These are phyloP conservation scores for Coemansia asiatica DNA, from an alignment of 192 early-diverging fungal species.

Conservation along the genomic window DNA sequence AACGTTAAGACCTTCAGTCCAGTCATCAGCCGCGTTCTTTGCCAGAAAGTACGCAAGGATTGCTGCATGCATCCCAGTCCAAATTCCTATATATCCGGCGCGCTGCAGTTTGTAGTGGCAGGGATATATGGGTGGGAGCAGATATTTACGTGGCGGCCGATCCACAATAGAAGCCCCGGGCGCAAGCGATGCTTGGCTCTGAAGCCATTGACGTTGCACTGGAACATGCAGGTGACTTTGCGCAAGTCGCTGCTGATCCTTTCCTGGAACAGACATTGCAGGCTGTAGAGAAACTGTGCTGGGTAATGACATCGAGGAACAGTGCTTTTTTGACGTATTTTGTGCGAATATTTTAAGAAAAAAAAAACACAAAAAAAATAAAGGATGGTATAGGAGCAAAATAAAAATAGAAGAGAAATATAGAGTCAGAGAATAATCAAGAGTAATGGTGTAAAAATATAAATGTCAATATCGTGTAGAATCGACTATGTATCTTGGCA, in stretches of 20 bases:
- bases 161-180: constrained; percentile 18
- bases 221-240: constrained; percentile 1
- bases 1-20: constrained; percentile 47
- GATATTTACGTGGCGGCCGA: constrained; percentile 29
- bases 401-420: background rate
- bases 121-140: constrained; percentile 51
- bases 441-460: background rate
- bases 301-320: background rate
- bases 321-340: background rate
- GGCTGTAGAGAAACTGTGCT: background rate
- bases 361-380: background rate
- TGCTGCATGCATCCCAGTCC: constrained; percentile 39
- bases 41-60: constrained; percentile 44
- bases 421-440: background rate
- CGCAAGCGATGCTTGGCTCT: constrained; percentile 22
- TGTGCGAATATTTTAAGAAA: background rate
- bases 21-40: constrained; percentile 23
- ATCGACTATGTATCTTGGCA: background rate
- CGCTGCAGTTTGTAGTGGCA: constrained; percentile 56
- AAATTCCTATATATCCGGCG: constrained; percentile 46
- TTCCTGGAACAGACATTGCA: background rate
- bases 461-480: background rate
- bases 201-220: constrained; percentile 14
- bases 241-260: background rate
- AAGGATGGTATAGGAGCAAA: background rate